Percentiles rank a stretch among this genome's conserved stretches.
Evolutionary conservation across 129 eudicot species (phyloP).

Genomic region (Apium graveolens): DNA sequence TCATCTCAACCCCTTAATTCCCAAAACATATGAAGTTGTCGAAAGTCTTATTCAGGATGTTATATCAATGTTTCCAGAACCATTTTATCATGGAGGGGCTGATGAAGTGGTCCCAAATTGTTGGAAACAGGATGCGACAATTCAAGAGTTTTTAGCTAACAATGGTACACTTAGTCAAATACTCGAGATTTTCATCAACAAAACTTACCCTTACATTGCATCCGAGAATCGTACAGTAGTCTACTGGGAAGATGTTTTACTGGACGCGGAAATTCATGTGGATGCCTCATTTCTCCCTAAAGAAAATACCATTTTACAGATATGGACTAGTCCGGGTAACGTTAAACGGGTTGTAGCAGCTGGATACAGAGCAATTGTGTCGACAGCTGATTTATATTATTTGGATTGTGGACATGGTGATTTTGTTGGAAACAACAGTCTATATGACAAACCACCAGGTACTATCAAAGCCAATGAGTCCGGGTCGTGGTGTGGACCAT

Average conservation of each 20-base stretch:
- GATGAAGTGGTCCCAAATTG: slow-evolving; percentile 80
- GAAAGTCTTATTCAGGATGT: slow-evolving; percentile 49
- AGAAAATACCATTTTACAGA: slow-evolving; percentile 59
- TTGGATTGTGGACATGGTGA: slow-evolving; percentile 92
- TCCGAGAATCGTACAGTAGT: slow-evolving; percentile 59
- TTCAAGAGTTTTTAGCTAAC: slow-evolving; percentile 38
- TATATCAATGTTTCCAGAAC: slow-evolving; percentile 56
- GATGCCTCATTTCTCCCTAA: slow-evolving; percentile 41
- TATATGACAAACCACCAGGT: slow-evolving; percentile 46
- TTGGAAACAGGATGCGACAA: slow-evolving; percentile 66
- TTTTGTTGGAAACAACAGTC: slow-evolving; percentile 63
- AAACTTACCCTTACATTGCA: slow-evolving; percentile 58
- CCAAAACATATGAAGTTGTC: slow-evolving; percentile 71
- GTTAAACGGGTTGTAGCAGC: slow-evolving; percentile 57
- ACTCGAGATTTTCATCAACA: slow-evolving; percentile 57
- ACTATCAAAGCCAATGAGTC: slow-evolving; percentile 31
- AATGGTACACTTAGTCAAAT: slow-evolving; percentile 64
- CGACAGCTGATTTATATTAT: slow-evolving; percentile 66
- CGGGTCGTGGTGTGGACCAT: slow-evolving; percentile 95
- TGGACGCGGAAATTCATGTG: slow-evolving; percentile 44
- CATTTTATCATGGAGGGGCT: slow-evolving; percentile 71
- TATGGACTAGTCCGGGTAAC: slow-evolving; percentile 72
- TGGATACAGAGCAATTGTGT: slow-evolving; percentile 77
- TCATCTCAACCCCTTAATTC: slow-evolving; percentile 76
- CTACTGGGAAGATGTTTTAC: slow-evolving; percentile 84